Conservation (phyloP, 75 land plant species). For the Pinus tabuliformis region DNA sequence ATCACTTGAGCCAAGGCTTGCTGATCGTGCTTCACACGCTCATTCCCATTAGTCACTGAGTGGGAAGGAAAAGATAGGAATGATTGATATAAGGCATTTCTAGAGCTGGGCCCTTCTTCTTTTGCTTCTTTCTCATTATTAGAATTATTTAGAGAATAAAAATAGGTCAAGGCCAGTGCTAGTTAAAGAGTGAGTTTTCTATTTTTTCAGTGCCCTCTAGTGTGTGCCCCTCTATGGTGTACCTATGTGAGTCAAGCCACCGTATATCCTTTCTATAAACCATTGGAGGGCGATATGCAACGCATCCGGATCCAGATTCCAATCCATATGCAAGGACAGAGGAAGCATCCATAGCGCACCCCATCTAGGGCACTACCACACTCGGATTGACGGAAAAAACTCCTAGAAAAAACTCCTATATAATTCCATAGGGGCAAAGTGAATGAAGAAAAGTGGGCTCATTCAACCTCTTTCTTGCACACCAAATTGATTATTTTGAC, state of each 20-base stretch:
- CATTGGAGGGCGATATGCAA: neutral
- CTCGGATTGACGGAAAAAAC: neutral
- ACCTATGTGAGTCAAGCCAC: neutral
- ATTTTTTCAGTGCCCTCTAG: neutral
- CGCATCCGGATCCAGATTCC: neutral
- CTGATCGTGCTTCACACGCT: too few species aligned
- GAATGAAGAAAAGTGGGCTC: neutral
- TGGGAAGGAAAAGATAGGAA: too few species aligned
- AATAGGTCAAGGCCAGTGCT: neutral
- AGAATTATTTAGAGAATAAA: too few species aligned
- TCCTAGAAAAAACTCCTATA: neutral
- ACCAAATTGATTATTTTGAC: neutral
- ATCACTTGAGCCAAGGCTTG: too few species aligned
- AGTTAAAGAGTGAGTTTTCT: neutral
- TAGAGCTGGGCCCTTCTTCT: too few species aligned
- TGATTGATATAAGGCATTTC: too few species aligned
- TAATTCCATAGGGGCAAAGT: neutral
- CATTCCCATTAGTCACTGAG: too few species aligned
- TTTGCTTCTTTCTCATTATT: too few species aligned
- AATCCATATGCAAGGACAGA: neutral
- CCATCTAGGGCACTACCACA: slow-evolving; percentile 2
- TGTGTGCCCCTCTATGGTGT: neutral
- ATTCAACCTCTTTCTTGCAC: neutral
- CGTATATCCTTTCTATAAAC: neutral
- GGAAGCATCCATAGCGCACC: slow-evolving; percentile 1